Conservation (phyloP, 2,329 filamentous ascomycete genomes). For the Aspergillus aculeatinus region DNA sequence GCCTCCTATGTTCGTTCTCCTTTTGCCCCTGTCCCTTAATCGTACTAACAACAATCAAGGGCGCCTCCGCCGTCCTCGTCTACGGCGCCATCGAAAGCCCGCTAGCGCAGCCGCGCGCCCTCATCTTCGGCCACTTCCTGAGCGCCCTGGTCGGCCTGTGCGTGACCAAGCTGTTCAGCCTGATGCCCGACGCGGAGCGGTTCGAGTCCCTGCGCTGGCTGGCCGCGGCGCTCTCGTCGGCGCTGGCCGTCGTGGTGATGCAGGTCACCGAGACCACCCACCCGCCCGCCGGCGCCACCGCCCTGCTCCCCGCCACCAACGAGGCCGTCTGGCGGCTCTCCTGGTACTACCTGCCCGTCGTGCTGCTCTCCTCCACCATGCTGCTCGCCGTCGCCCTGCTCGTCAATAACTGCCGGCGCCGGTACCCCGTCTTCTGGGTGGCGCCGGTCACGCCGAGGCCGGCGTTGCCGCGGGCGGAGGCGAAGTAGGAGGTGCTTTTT, state of each 20-base stretch:
- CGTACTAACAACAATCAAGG: conserved; percentile 3
- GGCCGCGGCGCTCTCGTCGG: conserved; percentile 24
- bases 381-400: conserved; percentile 29
- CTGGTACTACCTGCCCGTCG: conserved; percentile 33
- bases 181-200: conserved; percentile 31
- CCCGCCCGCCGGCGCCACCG: conserved; percentile 37
- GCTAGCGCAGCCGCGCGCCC: conserved; percentile 33
- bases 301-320: conserved; percentile 31
- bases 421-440: conserved; percentile 33
- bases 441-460: not conserved
- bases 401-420: conserved; percentile 34
- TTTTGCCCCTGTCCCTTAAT: too few species aligned
- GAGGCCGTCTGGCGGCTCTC: conserved; percentile 30
- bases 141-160: conserved; percentile 32
- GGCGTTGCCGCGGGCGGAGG: not conserved
- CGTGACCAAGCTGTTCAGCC: conserved; percentile 33
- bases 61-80: conserved; percentile 34
- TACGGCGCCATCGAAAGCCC: conserved; percentile 35
- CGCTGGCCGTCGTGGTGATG: conserved; percentile 32
- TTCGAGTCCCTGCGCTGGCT: conserved; percentile 32
- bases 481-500: not conserved
- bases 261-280: conserved; percentile 35
- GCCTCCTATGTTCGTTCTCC: conserved; percentile 22
- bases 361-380: conserved; percentile 31
- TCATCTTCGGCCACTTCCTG: conserved; percentile 36